Conservation (phyloP, 2,329 filamentous ascomycete species). For the Chaetomium strumarium region DNA sequence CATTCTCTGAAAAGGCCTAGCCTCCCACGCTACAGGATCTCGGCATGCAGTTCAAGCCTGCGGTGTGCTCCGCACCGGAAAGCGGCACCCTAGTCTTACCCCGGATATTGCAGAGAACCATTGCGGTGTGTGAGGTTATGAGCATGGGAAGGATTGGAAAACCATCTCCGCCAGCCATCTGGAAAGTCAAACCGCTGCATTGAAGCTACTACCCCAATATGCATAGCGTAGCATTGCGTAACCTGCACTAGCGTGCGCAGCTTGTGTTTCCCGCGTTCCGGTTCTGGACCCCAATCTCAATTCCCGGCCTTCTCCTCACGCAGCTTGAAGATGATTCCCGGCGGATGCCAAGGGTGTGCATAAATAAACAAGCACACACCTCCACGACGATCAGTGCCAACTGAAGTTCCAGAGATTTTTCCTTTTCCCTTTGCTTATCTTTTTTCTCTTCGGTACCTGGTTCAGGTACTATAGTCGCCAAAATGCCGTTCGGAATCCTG, state of each 20-base stretch:
- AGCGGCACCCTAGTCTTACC: not conserved
- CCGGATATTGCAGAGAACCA: no score
- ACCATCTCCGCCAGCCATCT: conserved; percentile 1
- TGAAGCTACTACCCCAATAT: not conserved
- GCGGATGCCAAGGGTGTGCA: not conserved
- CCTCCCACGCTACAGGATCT: not conserved
- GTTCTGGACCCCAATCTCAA: not conserved
- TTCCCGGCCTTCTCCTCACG: not conserved
- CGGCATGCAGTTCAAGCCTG: not conserved
- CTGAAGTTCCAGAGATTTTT: not conserved
- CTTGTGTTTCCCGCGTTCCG: not conserved
- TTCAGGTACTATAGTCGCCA: conserved; percentile 2
- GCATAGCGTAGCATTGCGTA: not conserved
- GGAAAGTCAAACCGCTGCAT: not conserved
- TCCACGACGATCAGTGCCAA: not conserved
- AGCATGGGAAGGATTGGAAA: not conserved
- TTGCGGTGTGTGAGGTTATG: not conserved
- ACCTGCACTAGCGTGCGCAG: not conserved
- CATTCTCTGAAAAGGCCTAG: conserved; percentile 5
- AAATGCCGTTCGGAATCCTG: conserved; percentile 44
- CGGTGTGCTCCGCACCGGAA: not conserved
- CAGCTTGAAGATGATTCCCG: not conserved
- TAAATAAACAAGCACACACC: not conserved
- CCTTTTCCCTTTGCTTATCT: not conserved
- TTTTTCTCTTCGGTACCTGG: not conserved